Base-by-base conservation (phyloP, 306 rosid species). In the Gastrolobium bilobum region DNA sequence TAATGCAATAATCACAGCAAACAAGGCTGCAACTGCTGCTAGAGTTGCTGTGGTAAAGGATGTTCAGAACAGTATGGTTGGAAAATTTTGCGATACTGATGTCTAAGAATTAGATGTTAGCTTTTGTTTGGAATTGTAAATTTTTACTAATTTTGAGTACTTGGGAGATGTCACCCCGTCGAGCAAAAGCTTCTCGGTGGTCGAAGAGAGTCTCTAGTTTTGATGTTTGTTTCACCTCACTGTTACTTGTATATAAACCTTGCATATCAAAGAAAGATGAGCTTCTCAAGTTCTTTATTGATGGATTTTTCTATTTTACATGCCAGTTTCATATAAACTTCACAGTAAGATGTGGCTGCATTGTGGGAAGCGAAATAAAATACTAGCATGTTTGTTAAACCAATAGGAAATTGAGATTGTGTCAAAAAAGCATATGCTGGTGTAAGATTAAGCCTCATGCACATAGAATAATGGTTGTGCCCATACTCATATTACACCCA, bases 21-120 rank as follows among this genome's bases (percentile, higher is more conserved):
- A 91, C 75, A 87, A 91, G 58, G 96, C 96, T 3, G 99, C 99
- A 78, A 87, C 90, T 8, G 99, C 98, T 38, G 98, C 98, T 51
- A 88, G 99, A 93, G 98, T 96, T 71, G 98, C 98, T 52, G 99
- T 98, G 7, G 94, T 96, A 46, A 96, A 93, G 79, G 98, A 98
- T 39, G 99, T 96, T 83, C 98, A 93, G 74, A 96, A 91, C 86
- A 88, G 90, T 52, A 93, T 96, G 88, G 91, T 91, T 79, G 99
- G 99, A 54, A 89, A 91, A 67, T 93, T 91, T 90, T 96, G 97
- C 20, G 90, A 90, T 30, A 85, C 89, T 44, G 66, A 42, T 58
- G 97, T 88, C 79, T 86, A 63, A 79, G 75, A 79, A 31, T 79
- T 77, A 60, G 83, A 73, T 86, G 68, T 82, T 83, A 73, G 78